Conservation (phyloP, 1,284 basidiomycete genomes). For the Cryptococcus jaspeensis region DNA sequence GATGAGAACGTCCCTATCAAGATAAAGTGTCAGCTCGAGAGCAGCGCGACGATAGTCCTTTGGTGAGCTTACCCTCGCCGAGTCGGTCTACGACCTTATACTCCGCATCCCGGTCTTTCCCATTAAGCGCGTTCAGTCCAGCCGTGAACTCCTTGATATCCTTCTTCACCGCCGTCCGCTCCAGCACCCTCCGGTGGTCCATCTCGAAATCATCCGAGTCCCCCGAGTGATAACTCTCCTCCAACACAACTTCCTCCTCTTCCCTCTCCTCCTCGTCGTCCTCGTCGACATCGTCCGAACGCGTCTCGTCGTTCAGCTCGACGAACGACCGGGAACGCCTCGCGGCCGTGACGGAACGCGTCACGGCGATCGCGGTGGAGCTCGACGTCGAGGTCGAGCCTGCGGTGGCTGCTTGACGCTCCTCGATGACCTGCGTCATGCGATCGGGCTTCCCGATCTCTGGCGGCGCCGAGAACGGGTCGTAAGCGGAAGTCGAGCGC, state of each 20-base stretch:
- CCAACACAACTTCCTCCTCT: conserved; percentile 8
- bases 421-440: conserved; percentile 17
- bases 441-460: conserved; percentile 3
- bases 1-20: conserved; percentile 89
- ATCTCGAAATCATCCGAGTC: conserved; percentile 49
- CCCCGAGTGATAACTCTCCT: conserved; percentile 42
- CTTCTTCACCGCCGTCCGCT: conserved; percentile 68
- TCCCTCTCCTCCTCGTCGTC: conserved; percentile 3
- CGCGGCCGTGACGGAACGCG: neutral
- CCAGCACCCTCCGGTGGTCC: conserved; percentile 58
- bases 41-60: neutral
- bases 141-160: conserved; percentile 63
- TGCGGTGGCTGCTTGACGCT: neutral
- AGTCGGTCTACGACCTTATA: conserved; percentile 87
- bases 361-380: neutral
- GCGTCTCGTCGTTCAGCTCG: conserved; percentile 10
- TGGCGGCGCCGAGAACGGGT: neutral
- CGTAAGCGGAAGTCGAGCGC: conserved; percentile 10
- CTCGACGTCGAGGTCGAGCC: neutral
- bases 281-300: conserved; percentile 6
- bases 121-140: conserved; percentile 63
- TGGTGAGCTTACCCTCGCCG: conserved; percentile 63
- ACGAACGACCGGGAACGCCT: conserved; percentile 1
- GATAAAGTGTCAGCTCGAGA: neutral
- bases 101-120: conserved; percentile 36